Evolutionary conservation across 176 grass and related monocot genomes (phyloP), one percentile per base, ranked within the genome.

Genomic region (Oryza meridionalis): DNA sequence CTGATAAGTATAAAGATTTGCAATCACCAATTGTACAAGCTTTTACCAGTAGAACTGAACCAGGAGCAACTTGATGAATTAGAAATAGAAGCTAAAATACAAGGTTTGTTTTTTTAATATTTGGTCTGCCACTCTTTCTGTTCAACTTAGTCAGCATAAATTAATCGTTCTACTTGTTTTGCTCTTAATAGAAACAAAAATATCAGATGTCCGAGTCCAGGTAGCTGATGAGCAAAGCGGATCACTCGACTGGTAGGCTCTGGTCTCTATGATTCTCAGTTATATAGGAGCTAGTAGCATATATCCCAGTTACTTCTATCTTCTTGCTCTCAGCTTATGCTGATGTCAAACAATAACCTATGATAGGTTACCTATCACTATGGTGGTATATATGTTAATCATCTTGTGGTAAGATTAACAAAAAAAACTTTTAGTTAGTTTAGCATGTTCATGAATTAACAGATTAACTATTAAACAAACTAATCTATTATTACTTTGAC

Each of bases 1-100:
- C 73, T 81, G 82, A 86, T 90, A 2, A 84, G 84, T 82, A 88
- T 88, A 75, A 94, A 96, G 87, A 92, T 92, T 72, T 89, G 86
- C 38, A 90, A 92, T 74, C 86, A 84, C 76, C 91, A 92, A 66
- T 89, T 99, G 46, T 88, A 76, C 89, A 92, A 99, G 63, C 89
- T 99, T 53, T 86, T 99, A 65, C 93, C 97, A 14, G 87, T 94
- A 58, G 77, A 88, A 78, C 85, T 99, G 77, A 89, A 89, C 63
- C 88, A 91, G 77, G 92, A 96, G 53, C 93, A 96, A 37, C 90
- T 96, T 79, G 92, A 94, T 88, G 97, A 99, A 78, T 76, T 99
- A 75, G 97, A 96, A 89, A 80, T 94, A 50, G 93, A 99, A 89
- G 90, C 92, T 38, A 87, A 90, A 72, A 94, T 89, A 84, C 93